Evolutionary conservation across 257 asterid genomes (phyloP).

Genomic region (Gentiana macrophylla): DNA sequence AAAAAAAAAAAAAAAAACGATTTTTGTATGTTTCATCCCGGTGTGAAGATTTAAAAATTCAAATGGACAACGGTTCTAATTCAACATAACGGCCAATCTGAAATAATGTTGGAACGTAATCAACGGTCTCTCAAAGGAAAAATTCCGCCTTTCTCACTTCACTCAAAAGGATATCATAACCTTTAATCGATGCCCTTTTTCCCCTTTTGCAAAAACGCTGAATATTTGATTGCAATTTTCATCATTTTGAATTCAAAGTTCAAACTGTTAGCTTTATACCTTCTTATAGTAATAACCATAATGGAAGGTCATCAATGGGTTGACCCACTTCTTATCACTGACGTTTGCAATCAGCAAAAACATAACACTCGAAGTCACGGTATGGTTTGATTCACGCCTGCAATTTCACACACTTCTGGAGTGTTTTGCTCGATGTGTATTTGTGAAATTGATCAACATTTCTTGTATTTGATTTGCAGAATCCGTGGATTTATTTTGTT

Average conservation of each 20-base stretch:
- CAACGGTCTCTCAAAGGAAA: conserved; percentile 33
- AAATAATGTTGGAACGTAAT: conserved; percentile 29
- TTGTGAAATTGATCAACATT: conserved; percentile 8
- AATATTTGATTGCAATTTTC: conserved; percentile 14
- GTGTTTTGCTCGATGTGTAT: background rate
- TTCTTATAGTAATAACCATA: conserved; percentile 10
- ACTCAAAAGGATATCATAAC: conserved; percentile 13
- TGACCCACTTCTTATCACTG: conserved; percentile 74
- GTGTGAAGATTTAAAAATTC: conserved; percentile 45
- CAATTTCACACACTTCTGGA: background rate
- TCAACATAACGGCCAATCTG: conserved; percentile 28
- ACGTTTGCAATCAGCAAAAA: conserved; percentile 39
- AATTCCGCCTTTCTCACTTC: conserved; percentile 13
- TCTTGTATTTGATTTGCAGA: conserved; percentile 32
- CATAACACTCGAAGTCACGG: conserved; percentile 21
- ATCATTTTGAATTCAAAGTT: conserved; percentile 38
- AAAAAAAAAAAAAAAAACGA: background rate
- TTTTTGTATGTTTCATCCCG: conserved; percentile 1
- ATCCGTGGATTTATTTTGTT: conserved; percentile 11
- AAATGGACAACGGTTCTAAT: conserved; percentile 24
- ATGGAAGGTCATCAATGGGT: conserved; percentile 53
- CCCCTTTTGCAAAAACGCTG: conserved; percentile 8
- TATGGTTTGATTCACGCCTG: conserved; percentile 12
- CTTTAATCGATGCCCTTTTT: conserved; percentile 24
- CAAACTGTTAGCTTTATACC: conserved; percentile 30